A percentile compares a stretch with the other conserved stretches of the same genome.
These are phyloP conservation scores for Leishmania guyanensis DNA, from an alignment of 208 protist species.

Conservation along the genomic window DNA sequence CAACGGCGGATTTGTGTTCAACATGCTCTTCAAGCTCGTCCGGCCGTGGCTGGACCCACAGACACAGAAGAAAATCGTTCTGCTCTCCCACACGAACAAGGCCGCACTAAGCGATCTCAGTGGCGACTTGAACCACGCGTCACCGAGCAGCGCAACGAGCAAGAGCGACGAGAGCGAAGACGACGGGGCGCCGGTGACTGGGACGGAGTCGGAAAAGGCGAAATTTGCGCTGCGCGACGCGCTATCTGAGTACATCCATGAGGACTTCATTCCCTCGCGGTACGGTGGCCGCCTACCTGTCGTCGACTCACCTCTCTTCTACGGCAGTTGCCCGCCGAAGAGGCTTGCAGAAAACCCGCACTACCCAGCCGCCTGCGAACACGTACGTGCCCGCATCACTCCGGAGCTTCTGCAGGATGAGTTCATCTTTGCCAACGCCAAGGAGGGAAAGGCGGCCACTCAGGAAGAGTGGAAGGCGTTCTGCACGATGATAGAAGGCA, in stretches of 20 bases:
- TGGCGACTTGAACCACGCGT: slow-evolving; percentile 12
- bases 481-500: slow-evolving; percentile 2
- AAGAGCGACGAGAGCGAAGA: slow-evolving; percentile 43
- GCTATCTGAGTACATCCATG: slow-evolving; percentile 45
- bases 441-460: slow-evolving; percentile 33
- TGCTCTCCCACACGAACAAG: slow-evolving; percentile 57
- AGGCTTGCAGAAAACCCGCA: slow-evolving; percentile 23
- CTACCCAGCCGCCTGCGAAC: slow-evolving; percentile 30
- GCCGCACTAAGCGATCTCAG: slow-evolving; percentile 36
- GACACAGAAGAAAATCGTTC: slow-evolving; percentile 60
- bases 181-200: neutral
- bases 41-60: slow-evolving; percentile 57
- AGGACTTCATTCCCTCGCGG: slow-evolving; percentile 46
- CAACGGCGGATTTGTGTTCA: slow-evolving; percentile 61
- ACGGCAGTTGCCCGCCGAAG: slow-evolving; percentile 35
- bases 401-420: slow-evolving; percentile 51
- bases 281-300: slow-evolving; percentile 45
- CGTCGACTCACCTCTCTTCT: slow-evolving; percentile 36
- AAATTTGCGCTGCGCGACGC: slow-evolving; percentile 44
- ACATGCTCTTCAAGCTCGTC: slow-evolving; percentile 56
- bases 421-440: slow-evolving; percentile 36
- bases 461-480: slow-evolving; percentile 39
- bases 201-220: slow-evolving; percentile 22
- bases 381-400: slow-evolving; percentile 33
- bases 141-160: slow-evolving; percentile 10